Base-by-base conservation (phyloP, 495 filamentous ascomycete species). In the Lophium mytilinum region DNA sequence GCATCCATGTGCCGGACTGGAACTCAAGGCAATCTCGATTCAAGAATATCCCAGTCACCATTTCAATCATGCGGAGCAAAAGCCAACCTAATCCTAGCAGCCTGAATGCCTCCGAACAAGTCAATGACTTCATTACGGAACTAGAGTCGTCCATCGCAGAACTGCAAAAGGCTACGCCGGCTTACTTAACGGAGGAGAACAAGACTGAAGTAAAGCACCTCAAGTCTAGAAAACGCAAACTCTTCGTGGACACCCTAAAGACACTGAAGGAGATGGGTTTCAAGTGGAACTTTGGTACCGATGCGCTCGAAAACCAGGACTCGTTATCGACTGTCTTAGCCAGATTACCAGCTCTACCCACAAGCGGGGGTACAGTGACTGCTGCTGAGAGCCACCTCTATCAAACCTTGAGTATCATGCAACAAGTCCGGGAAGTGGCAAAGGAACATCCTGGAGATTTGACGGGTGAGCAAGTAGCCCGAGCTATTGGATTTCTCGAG, bases 211-310 rank as follows among this genome's bases (percentile, higher is more conserved):
- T 96, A 36, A 87, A 88, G 62, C 88, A 96, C 70, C 80, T 97
- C 57, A 96, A 95, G 73, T 80, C 82, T 0, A 78, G 87, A 53
- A 99, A 99, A 71, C 83, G 89, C n/a, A 90, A 87, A 61, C 81
- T 96, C 12, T 93, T 92, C 60, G 84, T 88, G 0, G 92, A 97
- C 60, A 89, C 86, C 0, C 73, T 99, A 53, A 89, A 86, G 64
- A 79, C 78, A 7, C 71, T 96, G 1, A 82, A 89, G 19, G 79
- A 85, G 21, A 96, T 97, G 90, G 94, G 94, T 17, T 80, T 97
- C 55, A 85, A 85, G 62, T 81, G 83, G 12, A 95, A 90, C 66
- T 75, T 92, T 18, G 80, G 85, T 56, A 79, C 76, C 33, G 81
- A 83, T 58, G 67, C 82, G 43, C 76, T 96, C 9, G 77, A 78